These are phyloP conservation scores for Plasmopara viticola DNA, from an alignment of 352 stramenopile species.

Conservation along the genomic window DNA sequence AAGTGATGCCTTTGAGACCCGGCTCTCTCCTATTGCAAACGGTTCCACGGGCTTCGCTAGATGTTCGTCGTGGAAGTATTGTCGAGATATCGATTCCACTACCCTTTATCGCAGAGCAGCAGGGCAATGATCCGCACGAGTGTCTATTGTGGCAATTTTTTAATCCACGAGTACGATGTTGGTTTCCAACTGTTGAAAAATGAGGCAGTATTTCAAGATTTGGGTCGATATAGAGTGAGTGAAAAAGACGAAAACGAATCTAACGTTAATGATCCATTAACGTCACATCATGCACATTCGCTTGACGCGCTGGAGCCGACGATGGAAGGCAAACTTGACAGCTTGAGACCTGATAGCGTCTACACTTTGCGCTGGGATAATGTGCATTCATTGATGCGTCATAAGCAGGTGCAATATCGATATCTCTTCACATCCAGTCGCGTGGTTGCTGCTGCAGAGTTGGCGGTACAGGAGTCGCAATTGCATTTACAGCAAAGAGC, in stretches of 20 bases:
- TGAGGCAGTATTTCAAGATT: constrained; percentile 23
- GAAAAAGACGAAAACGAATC: neutral
- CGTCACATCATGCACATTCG: too few relatives aligned
- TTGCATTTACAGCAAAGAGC: constrained; percentile 9
- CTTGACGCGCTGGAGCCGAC: too few relatives aligned
- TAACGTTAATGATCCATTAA: too few relatives aligned
- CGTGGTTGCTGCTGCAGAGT: constrained; percentile 40
- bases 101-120: constrained; percentile 6
- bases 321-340: constrained; percentile 18
- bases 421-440: constrained; percentile 36
- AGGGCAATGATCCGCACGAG: constrained; percentile 17
- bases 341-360: neutral
- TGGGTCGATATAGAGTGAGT: constrained; percentile 31
- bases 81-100: constrained; percentile 41
- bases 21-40: constrained; percentile 50
- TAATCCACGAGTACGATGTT: constrained; percentile 51
- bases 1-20: constrained; percentile 12
- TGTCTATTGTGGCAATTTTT: constrained; percentile 62
- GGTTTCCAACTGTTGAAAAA: constrained; percentile 58
- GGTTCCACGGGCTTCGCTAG: constrained; percentile 37
- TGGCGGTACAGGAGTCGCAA: constrained; percentile 18
- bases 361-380: too few relatives aligned
- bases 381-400: too few relatives aligned
- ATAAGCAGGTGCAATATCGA: constrained; percentile 39
- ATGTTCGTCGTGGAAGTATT: constrained; percentile 45